Evolutionary conservation across 1,139 yeast species (phyloP), one percentile per base, ranked within the genome.

Genomic region (Sugiyamaella novakii): DNA sequence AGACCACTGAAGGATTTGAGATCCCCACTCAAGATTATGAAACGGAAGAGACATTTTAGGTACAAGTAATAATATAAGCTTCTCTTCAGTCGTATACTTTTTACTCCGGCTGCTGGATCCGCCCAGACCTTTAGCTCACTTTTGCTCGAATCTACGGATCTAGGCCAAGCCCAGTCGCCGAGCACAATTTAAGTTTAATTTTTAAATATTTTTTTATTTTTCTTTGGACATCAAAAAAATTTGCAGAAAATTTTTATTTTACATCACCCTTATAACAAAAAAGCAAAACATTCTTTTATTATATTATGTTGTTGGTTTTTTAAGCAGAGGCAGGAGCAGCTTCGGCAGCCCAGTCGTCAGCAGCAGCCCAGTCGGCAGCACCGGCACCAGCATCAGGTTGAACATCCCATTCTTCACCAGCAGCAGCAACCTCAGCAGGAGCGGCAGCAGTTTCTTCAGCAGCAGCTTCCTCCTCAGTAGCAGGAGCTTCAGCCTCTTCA

Each of bases 401-500:
- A 73, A 87, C 94, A 70, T 88, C 86, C 80, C 83, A 84, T 75
- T 83, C 89, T 66, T 78, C 83, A 67, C 80, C 81, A 70, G 83
- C 82, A 63, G 82, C 77, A 63, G 73, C 79, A 63, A 70, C 42
- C 42, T 38, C 74, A 62, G 71, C 72, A 60, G 75, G 79, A 63
- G 72, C 79, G 64, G 79, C 81, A 61, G 75, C 80, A 71, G 78
- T 83, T 63, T 75, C 83, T 65, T 78, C 87, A 67, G 77, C 84
- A 68, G 77, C 80, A 62, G 75, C 74, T 62, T 71, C 78, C 65
- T 77, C 80, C 63, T 75, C 81, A 61, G 72, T 76, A 59, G 76
- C 73, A 67, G 78, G 80, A 65, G 77, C 73, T 80, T 88, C 96
- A 77, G 86, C 86, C 80, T 92, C 99, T 81, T 92, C 98, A 73